These are phyloP conservation scores for Paraleonurus japonicus DNA, from an alignment of 257 asterid species.

Conservation along the genomic window DNA sequence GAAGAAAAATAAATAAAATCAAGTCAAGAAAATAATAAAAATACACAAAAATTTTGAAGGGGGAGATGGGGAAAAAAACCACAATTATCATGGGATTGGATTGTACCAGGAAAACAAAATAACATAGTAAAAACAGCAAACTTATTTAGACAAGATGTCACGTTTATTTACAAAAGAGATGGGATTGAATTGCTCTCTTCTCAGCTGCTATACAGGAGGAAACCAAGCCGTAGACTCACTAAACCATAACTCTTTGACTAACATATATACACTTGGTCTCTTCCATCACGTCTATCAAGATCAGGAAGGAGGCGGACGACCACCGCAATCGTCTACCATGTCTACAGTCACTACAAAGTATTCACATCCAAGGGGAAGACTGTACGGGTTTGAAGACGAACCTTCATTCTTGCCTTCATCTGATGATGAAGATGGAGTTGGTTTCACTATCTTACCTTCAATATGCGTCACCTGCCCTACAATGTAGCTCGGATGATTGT, in stretches of 20 bases:
- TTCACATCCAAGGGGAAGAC: slow-evolving; percentile 78
- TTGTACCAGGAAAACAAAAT: neutral
- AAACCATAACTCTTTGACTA: neutral
- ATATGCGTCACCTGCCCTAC: slow-evolving; percentile 84
- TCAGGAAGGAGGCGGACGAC: slow-evolving; percentile 70
- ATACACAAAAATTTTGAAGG: neutral
- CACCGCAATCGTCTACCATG: slow-evolving; percentile 55
- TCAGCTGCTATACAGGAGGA: slow-evolving; percentile 24
- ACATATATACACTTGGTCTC: slow-evolving; percentile 45
- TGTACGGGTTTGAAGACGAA: slow-evolving; percentile 34
- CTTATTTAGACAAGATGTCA: neutral
- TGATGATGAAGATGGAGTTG: slow-evolving; percentile 34
- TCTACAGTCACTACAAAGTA: slow-evolving; percentile 76
- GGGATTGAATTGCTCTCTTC: slow-evolving; percentile 19
- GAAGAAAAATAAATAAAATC: neutral
- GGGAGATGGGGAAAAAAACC: neutral
- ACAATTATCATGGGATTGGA: neutral
- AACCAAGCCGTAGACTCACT: slow-evolving; percentile 30
- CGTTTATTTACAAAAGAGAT: slow-evolving; percentile 30
- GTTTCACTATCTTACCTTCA: slow-evolving; percentile 57
- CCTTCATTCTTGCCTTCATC: slow-evolving; percentile 42
- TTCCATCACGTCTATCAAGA: slow-evolving; percentile 85
- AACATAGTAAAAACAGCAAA: neutral
- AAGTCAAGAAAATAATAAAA: neutral
- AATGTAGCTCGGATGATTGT: slow-evolving; percentile 60